A percentile compares a stretch with the other conserved stretches of the same genome.
phyloP scores from a whole-genome alignment of 257 asterid genomes.

The Solanum medicagineum region DNA sequence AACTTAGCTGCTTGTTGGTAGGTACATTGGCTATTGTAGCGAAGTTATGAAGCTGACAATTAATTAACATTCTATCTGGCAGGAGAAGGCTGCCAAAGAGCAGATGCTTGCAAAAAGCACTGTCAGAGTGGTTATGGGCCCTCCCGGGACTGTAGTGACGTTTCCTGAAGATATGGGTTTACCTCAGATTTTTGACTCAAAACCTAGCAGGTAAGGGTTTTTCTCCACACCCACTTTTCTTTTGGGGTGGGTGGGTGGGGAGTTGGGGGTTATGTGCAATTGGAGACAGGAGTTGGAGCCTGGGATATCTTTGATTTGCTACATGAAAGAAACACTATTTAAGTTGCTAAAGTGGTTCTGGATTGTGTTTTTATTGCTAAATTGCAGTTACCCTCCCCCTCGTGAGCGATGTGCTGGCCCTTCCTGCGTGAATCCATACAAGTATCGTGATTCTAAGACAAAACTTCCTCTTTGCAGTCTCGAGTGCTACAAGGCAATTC shows the following conservation, averaged over 20 bases:
- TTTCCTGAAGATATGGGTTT: slow-evolving; percentile 79
- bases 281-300: not conserved
- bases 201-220: slow-evolving; percentile 33
- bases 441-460: slow-evolving; percentile 85
- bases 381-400: slow-evolving; percentile 83
- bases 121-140: slow-evolving; percentile 69
- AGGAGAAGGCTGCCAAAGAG: slow-evolving; percentile 67
- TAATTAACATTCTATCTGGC: not conserved
- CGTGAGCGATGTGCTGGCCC: slow-evolving; percentile 94
- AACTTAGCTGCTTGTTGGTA: not conserved
- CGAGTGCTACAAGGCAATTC: slow-evolving; percentile 81
- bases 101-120: slow-evolving; percentile 58
- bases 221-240: not conserved
- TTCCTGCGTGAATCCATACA: slow-evolving; percentile 65
- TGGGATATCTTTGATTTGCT: not conserved
- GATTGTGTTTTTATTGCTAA: slow-evolving; percentile 5
- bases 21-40: not conserved
- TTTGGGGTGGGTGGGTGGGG: too few species aligned
- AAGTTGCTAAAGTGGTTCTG: not conserved
- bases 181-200: slow-evolving; percentile 52
- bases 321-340: not conserved
- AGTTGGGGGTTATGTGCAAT: not conserved
- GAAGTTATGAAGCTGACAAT: not conserved
- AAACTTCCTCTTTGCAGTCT: slow-evolving; percentile 96
- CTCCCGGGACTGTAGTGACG: slow-evolving; percentile 70